Conservation (phyloP, 108 stramenopile species). For the Cyclotella atomus region DNA sequence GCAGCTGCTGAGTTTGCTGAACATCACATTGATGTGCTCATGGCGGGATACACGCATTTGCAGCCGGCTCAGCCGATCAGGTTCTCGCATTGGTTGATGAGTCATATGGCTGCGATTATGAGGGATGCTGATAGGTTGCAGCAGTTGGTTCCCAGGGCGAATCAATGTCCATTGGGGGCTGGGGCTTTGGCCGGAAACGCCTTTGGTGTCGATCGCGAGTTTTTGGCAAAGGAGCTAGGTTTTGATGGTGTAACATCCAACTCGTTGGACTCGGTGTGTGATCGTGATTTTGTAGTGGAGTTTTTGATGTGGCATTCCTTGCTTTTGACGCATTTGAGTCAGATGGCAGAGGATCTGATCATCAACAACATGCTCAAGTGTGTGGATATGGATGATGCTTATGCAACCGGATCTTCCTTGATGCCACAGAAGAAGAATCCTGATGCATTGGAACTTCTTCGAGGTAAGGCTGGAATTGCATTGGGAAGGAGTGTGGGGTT, state of each 20-base stretch:
- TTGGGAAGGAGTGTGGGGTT: conserved; percentile 91
- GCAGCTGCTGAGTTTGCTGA: conserved; percentile 79
- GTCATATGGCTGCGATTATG: conserved; percentile 89
- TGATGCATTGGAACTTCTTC: conserved; percentile 97
- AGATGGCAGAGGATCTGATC: conserved; percentile 98
- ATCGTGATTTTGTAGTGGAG: conserved; percentile 99
- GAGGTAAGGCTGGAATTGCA: conserved; percentile 97
- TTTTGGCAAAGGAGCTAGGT: conserved; percentile 90
- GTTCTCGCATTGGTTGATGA: conserved; percentile 97
- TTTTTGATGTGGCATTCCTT: conserved; percentile 97
- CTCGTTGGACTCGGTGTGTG: conserved; percentile 96
- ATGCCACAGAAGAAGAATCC: conserved; percentile 99
- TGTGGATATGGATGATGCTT: conserved; percentile 96
- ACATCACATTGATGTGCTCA: conserved; percentile 91
- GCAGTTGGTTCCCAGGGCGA: conserved; percentile 89
- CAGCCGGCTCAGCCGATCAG: conserved; percentile 99
- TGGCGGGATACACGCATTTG: conserved; percentile 99
- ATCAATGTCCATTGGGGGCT: conserved; percentile 94
- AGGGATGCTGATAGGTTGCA: conserved; percentile 94
- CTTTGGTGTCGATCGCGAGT: conserved; percentile 96
- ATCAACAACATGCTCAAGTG: conserved; percentile 93
- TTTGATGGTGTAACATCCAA: conserved; percentile 94
- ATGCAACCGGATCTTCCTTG: conserved; percentile 97
- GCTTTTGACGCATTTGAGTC: conserved; percentile 91
- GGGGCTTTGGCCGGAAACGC: conserved; percentile 99